Base-by-base conservation (phyloP, 2,329 filamentous ascomycete genomes). In the Trichoderma koningiopsis region DNA sequence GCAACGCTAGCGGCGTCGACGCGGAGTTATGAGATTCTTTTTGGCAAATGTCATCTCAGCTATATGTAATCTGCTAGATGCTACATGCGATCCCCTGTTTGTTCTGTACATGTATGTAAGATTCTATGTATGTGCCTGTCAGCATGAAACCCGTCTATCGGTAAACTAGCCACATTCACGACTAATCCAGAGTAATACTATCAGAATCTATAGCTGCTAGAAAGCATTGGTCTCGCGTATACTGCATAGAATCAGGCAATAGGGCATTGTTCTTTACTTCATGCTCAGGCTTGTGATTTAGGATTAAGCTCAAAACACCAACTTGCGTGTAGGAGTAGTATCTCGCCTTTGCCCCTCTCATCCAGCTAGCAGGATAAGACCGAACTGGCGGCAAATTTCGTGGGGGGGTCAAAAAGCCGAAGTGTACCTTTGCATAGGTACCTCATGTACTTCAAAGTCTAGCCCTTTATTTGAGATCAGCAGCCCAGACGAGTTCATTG, bases 321-420 rank as follows among this genome's bases (percentile, higher is more conserved):
- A 29, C 8, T 22, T 22, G 22, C 16, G 16, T 22, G 27, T 22
- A 22, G 47, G 8, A 49, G 6, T 14, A 35, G 59, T 19, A 52
- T 24, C 29, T 6, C 37, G 16, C 37, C 7, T 24, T 60, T 47
- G 37, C 59, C 53, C 61, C 60, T 52, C 62, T 35, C 53, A 33
- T 14, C 53, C 53, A 16, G 33, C 63, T 58, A 64, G n/a, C 16
- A 27, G 27, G 59, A 31, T 67, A 67, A 59, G 64, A 52, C 64
- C 64, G 64, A 67, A 67, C 35, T 43, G 64, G 16, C 55, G 27
- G 55, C 64, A 40, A 55, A 67, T 67, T 40, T 59, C 57, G 63
- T 67, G 63, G 63, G 63, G 63, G 37, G 40, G 19, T 13, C 14
- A 14, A 52, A 63, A 35, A 10, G 16, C 16, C 61, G 49, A 49